Evolutionary conservation across 2,329 filamentous ascomycete genomes (phyloP).

Genomic region (Botryotinia convoluta): DNA sequence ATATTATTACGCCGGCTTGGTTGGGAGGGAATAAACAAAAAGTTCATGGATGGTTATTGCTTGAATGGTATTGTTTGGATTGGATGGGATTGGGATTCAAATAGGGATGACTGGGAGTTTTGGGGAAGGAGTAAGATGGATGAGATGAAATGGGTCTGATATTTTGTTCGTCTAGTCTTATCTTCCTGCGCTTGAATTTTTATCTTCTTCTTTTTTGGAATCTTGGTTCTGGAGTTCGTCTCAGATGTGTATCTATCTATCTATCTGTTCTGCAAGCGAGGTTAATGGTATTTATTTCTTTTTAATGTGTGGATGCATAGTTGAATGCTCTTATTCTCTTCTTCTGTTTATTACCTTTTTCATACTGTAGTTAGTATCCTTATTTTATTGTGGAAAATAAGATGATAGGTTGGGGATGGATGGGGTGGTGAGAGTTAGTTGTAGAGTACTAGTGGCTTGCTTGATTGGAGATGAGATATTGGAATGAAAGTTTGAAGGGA

Average conservation of each 20-base stretch:
- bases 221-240: not conserved
- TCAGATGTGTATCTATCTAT: not conserved
- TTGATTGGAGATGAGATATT: not conserved
- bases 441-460: not conserved
- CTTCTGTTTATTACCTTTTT: not conserved
- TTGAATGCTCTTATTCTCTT: not conserved
- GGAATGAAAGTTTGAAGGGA: not conserved
- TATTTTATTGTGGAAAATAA: no score
- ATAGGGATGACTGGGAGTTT: not conserved
- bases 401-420: not conserved
- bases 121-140: not conserved
- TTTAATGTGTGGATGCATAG: not conserved
- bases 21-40: not conserved
- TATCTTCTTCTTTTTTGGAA: not conserved
- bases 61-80: not conserved
- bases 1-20: not conserved
- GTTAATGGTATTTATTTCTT: no score
- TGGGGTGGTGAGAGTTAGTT: not conserved
- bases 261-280: not conserved
- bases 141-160: not conserved
- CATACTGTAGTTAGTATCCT: not conserved
- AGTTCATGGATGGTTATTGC: not conserved
- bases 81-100: not conserved
- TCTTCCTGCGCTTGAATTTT: not conserved
- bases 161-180: not conserved